A percentile compares a stretch with the other conserved stretches of the same genome.
Conservation (phyloP, 805 yeast genomes). For the Yamadazyma ubonensis region DNA sequence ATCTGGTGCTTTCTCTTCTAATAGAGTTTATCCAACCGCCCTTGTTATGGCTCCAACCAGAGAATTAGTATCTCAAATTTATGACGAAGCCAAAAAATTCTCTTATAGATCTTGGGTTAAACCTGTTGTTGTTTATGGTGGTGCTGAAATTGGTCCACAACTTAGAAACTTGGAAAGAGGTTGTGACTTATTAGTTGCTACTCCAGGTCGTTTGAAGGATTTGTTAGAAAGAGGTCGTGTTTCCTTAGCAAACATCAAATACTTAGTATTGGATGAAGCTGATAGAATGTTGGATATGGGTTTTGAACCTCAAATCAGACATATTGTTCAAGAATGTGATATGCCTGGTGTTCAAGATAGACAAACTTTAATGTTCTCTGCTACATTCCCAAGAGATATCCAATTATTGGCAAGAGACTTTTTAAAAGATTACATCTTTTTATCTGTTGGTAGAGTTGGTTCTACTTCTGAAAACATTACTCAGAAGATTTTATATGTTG, state of each 20-base stretch:
- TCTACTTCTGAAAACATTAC: slow-evolving; percentile 98
- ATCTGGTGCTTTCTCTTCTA: slow-evolving; percentile 53
- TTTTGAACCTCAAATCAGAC: slow-evolving; percentile 99
- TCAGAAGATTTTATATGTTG: slow-evolving; percentile 89
- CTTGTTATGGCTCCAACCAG: slow-evolving; percentile 98
- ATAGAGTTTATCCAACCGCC: slow-evolving; percentile 91
- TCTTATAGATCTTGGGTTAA: slow-evolving; percentile 98
- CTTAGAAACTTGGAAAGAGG: slow-evolving; percentile 87
- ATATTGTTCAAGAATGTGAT: slow-evolving; percentile 95
- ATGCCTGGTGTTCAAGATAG: slow-evolving; percentile 91
- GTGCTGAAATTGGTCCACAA: slow-evolving; percentile 90
- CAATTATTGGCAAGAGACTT: slow-evolving; percentile 97
- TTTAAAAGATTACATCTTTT: slow-evolving; percentile 91
- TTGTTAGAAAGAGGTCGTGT: slow-evolving; percentile 92
- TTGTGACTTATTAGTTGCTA: slow-evolving; percentile 94
- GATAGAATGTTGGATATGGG: slow-evolving; percentile 99
- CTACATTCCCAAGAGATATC: slow-evolving; percentile 98
- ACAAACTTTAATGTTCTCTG: slow-evolving; percentile 98
- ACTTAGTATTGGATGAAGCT: slow-evolving; percentile 96
- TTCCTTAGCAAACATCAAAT: slow-evolving; percentile 85
- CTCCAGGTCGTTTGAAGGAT: slow-evolving; percentile 98
- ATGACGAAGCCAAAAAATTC: slow-evolving; percentile 92
- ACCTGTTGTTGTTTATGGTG: slow-evolving; percentile 97
- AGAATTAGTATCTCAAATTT: slow-evolving; percentile 97
- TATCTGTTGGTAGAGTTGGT: slow-evolving; percentile 98